phyloP scores from a whole-genome alignment of 495 filamentous ascomycete species.

The Rhypophila decipiens region DNA sequence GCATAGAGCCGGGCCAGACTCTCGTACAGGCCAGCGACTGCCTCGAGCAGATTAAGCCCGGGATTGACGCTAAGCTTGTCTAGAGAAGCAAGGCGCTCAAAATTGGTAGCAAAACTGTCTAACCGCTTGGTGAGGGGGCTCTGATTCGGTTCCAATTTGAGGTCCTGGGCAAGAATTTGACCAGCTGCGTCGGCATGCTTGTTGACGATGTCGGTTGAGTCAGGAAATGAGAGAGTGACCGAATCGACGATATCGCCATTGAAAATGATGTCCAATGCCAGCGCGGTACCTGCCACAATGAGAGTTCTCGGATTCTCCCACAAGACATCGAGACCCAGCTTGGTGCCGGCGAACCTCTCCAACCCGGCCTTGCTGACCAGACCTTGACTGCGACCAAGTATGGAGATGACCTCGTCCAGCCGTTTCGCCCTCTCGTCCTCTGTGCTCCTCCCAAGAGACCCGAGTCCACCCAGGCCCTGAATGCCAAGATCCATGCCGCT shows the following conservation, averaged over 20 bases:
- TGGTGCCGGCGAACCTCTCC: conserved; percentile 64
- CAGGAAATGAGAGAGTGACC: conserved; percentile 39
- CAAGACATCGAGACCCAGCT: conserved; percentile 64
- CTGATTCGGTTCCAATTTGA: conserved; percentile 38
- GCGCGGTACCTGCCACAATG: conserved; percentile 61
- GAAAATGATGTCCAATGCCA: conserved; percentile 51
- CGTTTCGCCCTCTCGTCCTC: conserved; percentile 54
- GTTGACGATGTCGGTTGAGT: conserved; percentile 39
- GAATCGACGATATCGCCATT: conserved; percentile 44
- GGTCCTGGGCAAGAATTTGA: conserved; percentile 48
- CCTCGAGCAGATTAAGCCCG: conserved; percentile 81
- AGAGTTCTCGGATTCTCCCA: conserved; percentile 58
- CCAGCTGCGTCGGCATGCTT: conserved; percentile 44
- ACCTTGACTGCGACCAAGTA: conserved; percentile 33
- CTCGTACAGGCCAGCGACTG: conserved; percentile 70
- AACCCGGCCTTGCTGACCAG: conserved; percentile 76
- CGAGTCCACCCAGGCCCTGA: conserved; percentile 27
- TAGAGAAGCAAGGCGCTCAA: conserved; percentile 68
- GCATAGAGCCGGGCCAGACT: conserved; percentile 58
- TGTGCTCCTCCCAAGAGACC: conserved; percentile 31
- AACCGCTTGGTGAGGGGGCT: conserved; percentile 55
- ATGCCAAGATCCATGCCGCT: conserved; percentile 35
- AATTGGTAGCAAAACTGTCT: conserved; percentile 67
- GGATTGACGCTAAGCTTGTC: conserved; percentile 71
- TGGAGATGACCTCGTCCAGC: conserved; percentile 46